Percentiles rank a stretch among this genome's conserved stretches.
Conservation (phyloP, 306 rosid genomes). For the Leucaena leucocephala region DNA sequence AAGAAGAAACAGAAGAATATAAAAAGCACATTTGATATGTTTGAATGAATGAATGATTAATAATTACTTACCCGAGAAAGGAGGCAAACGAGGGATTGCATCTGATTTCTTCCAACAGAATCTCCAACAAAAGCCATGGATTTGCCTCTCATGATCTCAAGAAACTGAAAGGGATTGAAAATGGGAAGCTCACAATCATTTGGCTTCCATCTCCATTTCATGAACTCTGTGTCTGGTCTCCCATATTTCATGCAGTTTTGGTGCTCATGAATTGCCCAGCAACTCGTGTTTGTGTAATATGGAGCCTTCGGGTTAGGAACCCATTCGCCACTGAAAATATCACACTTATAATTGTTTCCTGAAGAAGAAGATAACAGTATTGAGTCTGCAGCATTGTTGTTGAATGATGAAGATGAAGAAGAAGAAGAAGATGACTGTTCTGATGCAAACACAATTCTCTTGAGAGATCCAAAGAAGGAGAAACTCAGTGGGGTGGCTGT, state of each 20-base stretch:
- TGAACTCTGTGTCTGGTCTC: conserved; percentile 71
- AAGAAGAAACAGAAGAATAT: background rate
- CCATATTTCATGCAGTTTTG: conserved; percentile 92
- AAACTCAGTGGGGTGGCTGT: conserved; percentile 10
- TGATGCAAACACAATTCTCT: background rate
- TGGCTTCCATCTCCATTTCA: conserved; percentile 94
- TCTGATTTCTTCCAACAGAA: conserved; percentile 93
- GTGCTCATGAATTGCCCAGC: conserved; percentile 91
- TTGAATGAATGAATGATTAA: background rate
- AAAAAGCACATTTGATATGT: too few relatives aligned
- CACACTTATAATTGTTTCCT: conserved; percentile 48
- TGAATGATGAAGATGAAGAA: background rate
- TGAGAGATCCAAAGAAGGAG: background rate
- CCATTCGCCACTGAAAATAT: conserved; percentile 85
- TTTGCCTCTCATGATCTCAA: conserved; percentile 72
- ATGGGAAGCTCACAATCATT: conserved; percentile 73
- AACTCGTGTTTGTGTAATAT: conserved; percentile 68
- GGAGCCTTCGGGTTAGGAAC: conserved; percentile 79
- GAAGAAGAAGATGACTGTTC: background rate
- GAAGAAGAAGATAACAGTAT: background rate
- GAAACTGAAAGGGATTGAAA: conserved; percentile 79
- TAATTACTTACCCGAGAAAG: conserved; percentile 46
- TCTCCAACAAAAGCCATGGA: conserved; percentile 94
- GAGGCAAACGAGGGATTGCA: conserved; percentile 79
- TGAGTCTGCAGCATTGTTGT: background rate